phyloP scores from a whole-genome alignment of 768 basidiomycete species.

The Xanthoconium stramineum region DNA sequence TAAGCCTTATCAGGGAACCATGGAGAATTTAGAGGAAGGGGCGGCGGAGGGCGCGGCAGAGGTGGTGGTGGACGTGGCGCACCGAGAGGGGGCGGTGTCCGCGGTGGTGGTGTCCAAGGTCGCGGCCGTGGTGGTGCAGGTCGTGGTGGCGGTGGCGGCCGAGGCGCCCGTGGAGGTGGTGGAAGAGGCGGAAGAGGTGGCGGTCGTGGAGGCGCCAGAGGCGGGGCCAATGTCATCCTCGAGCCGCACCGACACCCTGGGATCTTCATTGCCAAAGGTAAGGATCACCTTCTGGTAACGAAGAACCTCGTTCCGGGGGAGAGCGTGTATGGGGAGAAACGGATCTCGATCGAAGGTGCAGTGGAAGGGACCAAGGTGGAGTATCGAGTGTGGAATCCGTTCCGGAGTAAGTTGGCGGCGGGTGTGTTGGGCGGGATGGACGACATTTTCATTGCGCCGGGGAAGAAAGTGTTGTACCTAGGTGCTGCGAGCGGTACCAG shows the following conservation, averaged over 20 bases:
- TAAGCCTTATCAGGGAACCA: slow-evolving; percentile 59
- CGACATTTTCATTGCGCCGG: slow-evolving; percentile 87
- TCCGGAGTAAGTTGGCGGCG: slow-evolving; percentile 94
- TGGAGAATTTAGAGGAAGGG: slow-evolving; percentile 58
- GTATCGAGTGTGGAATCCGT: slow-evolving; percentile 99
- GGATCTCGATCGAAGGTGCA: slow-evolving; percentile 79
- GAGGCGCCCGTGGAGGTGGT: slow-evolving; percentile 45
- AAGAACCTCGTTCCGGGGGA: slow-evolving; percentile 98
- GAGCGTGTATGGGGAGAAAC: slow-evolving; percentile 97
- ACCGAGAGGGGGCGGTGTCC: slow-evolving; percentile 25
- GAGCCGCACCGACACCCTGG: slow-evolving; percentile 95
- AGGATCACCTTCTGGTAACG: slow-evolving; percentile 95
- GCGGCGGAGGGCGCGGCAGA: slow-evolving; percentile 39
- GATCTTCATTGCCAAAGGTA: slow-evolving; percentile 96
- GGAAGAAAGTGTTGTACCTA: slow-evolving; percentile 94
- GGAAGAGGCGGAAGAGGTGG: slow-evolving; percentile 56
- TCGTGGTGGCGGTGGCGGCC: slow-evolving; percentile 44
- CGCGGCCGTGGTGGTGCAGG: slow-evolving; percentile 36
- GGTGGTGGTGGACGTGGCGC: slow-evolving; percentile 38
- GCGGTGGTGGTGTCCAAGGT: slow-evolving; percentile 28
- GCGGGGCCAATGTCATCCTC: slow-evolving; percentile 85
- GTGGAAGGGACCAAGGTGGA: slow-evolving; percentile 85
- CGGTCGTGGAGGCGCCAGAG: slow-evolving; percentile 67
- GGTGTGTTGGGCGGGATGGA: slow-evolving; percentile 96
- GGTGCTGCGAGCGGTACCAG: slow-evolving; percentile 98